Percentiles rank a stretch among this genome's conserved stretches.
phyloP scores from a whole-genome alignment of 1,139 yeast genomes.

The Taphrina flavorubra region DNA sequence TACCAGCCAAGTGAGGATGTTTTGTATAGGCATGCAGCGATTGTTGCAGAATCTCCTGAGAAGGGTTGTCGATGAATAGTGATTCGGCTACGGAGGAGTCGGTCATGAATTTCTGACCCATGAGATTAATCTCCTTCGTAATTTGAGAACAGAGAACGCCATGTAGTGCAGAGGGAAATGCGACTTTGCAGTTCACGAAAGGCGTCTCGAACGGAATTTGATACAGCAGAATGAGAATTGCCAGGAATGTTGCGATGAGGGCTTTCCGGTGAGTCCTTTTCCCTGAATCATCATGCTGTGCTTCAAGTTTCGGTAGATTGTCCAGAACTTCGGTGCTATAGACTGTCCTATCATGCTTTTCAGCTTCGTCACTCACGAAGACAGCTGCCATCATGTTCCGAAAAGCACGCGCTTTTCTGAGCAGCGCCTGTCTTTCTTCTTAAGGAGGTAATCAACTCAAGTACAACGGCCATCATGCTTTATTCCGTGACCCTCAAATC shows the following conservation, averaged over 20 bases:
- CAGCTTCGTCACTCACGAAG: background rate
- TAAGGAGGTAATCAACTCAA: no score
- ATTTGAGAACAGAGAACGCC: background rate
- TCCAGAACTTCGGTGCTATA: background rate
- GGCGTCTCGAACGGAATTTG: background rate
- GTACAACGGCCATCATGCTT: no score
- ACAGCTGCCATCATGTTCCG: background rate
- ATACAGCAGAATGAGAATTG: conserved; percentile 2
- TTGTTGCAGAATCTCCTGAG: conserved; percentile 17
- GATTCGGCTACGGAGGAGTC: conserved; percentile 26
- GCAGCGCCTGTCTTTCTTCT: no score
- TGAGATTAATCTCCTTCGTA: background rate
- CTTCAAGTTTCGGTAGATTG: background rate
- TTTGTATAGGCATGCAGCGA: conserved; percentile 59
- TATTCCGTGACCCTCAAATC: no score
- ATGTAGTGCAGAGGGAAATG: background rate
- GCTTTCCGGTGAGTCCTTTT: background rate
- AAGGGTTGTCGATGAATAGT: conserved; percentile 24
- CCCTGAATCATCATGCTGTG: background rate
- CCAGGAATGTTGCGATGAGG: background rate
- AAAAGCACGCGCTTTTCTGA: no score
- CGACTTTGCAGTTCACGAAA: background rate
- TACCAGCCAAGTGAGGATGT: conserved; percentile 71
- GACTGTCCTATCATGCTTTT: background rate
- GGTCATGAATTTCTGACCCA: conserved; percentile 15